A percentile compares a stretch with the other conserved stretches of the same genome.
Conservation (phyloP, 1,284 basidiomycete species). For the Sphagnurus paluster region DNA sequence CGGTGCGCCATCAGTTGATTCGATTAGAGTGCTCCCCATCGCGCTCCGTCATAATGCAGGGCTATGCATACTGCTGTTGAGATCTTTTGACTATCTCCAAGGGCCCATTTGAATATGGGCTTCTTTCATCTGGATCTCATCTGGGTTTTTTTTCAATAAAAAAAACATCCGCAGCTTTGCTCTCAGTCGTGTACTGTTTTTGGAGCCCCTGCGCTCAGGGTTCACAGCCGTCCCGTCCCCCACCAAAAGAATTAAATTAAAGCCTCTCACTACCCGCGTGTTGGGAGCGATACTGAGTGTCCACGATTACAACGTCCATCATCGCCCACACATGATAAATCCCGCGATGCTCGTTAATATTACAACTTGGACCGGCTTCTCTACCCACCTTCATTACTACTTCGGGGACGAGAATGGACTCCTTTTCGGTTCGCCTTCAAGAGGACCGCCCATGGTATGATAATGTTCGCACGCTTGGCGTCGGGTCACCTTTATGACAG, state of each 20-base stretch:
- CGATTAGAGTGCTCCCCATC: no score
- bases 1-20: constrained; percentile 8
- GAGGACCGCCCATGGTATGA: no score
- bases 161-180: constrained; percentile 6
- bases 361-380: constrained; percentile 17
- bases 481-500: no score
- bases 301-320: constrained; percentile 10
- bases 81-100: no score
- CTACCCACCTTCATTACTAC: constrained; percentile 7
- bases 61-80: no score
- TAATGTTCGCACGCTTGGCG: no score
- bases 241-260: no score
- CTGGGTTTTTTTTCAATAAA: background rate
- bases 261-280: constrained; percentile 11
- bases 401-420: constrained; percentile 5
- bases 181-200: no score
- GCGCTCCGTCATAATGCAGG: constrained; percentile 1
- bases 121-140: no score
- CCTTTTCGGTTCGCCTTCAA: constrained; percentile 15
- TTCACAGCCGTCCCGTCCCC: no score
- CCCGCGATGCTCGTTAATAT: constrained; percentile 17
- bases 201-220: no score
- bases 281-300: constrained; percentile 15
- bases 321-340: constrained; percentile 10
- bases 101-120: no score